A percentile compares a stretch with the other conserved stretches of the same genome.
Evolutionary conservation across 352 stramenopile genomes (phyloP).

Genomic region (Globisporangium parvum): DNA sequence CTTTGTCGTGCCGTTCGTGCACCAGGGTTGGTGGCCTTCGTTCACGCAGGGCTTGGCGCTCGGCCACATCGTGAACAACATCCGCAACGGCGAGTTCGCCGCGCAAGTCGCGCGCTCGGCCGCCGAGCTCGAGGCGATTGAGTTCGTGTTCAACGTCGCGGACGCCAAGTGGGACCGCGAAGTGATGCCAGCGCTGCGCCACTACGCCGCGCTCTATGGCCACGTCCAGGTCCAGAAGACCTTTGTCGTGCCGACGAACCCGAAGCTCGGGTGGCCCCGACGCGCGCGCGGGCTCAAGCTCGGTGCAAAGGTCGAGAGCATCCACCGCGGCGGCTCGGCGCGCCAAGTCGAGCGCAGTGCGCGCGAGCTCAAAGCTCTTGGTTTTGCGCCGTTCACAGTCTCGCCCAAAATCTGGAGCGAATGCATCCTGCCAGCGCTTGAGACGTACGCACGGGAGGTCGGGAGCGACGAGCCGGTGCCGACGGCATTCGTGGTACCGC

Average conservation of each 20-base stretch:
- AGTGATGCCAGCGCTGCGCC: background rate
- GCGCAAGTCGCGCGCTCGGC: background rate
- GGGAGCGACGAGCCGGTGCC: background rate
- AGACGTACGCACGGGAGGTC: background rate
- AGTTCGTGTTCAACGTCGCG: background rate
- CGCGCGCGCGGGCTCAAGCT: background rate
- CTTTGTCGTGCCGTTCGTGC: conserved; percentile 8
- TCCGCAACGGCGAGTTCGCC: background rate
- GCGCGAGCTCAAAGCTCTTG: background rate
- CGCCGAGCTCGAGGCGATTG: background rate
- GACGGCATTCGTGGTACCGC: background rate
- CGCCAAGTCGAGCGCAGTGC: background rate
- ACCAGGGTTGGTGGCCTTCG: conserved; percentile 5
- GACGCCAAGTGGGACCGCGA: conserved; percentile 1
- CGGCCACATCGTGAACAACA: background rate
- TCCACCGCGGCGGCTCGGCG: background rate
- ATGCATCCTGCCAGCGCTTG: background rate
- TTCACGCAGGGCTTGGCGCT: conserved; percentile 7
- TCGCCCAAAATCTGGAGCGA: background rate
- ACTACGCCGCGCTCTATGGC: background rate
- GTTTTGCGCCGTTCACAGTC: background rate
- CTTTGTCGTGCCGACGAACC: background rate
- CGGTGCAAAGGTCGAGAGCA: background rate
- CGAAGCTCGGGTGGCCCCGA: background rate
- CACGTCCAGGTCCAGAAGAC: background rate